Evolutionary conservation across 1,139 yeast species (phyloP).

Genomic region (Yamadazyma buinensis): DNA sequence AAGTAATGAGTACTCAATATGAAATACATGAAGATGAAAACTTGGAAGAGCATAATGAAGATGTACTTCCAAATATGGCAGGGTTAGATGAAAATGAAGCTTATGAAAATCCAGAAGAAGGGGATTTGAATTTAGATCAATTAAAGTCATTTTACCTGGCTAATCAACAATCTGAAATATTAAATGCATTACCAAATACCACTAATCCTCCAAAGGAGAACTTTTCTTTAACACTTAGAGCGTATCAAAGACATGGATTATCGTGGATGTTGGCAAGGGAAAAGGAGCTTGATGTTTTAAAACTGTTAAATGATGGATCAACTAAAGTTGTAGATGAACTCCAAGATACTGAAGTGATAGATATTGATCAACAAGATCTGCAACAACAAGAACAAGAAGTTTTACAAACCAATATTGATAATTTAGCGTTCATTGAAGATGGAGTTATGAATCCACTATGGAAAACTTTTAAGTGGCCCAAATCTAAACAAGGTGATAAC

Average conservation of each 20-base stretch:
- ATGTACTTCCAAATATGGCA: not conserved
- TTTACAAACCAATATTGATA: constrained; percentile 13
- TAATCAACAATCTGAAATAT: constrained; percentile 51
- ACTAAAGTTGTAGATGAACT: too few species aligned
- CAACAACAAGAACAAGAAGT: constrained; percentile 4
- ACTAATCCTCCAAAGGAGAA: constrained; percentile 53
- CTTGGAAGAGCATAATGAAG: not conserved
- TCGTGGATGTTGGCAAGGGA: constrained; percentile 80
- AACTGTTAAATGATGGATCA: constrained; percentile 15
- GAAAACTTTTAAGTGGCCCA: constrained; percentile 79
- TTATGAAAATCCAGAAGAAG: constrained; percentile 13
- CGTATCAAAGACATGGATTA: constrained; percentile 76
- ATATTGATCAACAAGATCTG: constrained; percentile 3
- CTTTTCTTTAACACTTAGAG: constrained; percentile 55
- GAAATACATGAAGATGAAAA: constrained; percentile 2
- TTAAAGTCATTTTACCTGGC: constrained; percentile 70
- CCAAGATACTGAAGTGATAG: too few species aligned
- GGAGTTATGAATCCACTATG: constrained; percentile 81
- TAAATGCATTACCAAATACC: constrained; percentile 56
- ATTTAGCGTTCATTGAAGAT: constrained; percentile 30
- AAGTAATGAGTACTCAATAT: constrained; percentile 9
- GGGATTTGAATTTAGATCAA: constrained; percentile 64
- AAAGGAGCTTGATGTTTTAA: constrained; percentile 44
- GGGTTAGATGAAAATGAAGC: constrained; percentile 2
- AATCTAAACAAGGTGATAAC: constrained; percentile 16